A percentile compares a stretch with the other conserved stretches of the same genome.
Conservation (phyloP, 176 grass and related monocot species). For the Bolboschoenus planiculmis region DNA sequence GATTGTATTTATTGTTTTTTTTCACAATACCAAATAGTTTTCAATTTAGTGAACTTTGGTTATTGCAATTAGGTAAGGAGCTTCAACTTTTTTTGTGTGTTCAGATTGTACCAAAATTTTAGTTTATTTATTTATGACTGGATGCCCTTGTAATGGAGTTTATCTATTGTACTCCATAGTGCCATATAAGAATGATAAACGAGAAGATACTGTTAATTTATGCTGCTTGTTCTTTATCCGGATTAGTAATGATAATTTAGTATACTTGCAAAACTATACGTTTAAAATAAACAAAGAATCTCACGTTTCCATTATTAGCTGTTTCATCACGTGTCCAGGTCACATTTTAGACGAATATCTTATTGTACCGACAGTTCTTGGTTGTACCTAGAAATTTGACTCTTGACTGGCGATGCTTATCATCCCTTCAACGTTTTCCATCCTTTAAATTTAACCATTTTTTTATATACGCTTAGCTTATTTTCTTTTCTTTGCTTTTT, state of each 20-base stretch:
- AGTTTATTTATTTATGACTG: conserved; percentile 25
- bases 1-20: conserved; percentile 69
- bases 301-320: not conserved
- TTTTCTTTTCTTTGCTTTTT: too few relatives aligned
- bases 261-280: not conserved
- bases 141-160: conserved; percentile 18
- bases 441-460: not conserved
- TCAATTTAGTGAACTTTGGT: conserved; percentile 50
- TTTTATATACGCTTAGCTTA: too few relatives aligned
- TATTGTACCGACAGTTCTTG: not conserved
- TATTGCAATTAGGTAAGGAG: conserved; percentile 52
- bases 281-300: not conserved
- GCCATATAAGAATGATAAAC: conserved; percentile 21
- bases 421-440: not conserved
- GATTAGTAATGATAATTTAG: not conserved
- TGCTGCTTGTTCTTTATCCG: not conserved
- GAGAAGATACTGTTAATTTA: conserved; percentile 16
- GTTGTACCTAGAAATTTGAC: not conserved
- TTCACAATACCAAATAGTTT: conserved; percentile 8
- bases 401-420: not conserved
- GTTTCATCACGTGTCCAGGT: not conserved
- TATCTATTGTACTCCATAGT: not conserved
- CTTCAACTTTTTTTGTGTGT: conserved; percentile 57
- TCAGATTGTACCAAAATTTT: conserved; percentile 24
- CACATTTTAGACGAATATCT: not conserved